A percentile compares a stretch with the other conserved stretches of the same genome.
phyloP scores from a whole-genome alignment of 768 basidiomycete genomes.

The Suillus spraguei region DNA sequence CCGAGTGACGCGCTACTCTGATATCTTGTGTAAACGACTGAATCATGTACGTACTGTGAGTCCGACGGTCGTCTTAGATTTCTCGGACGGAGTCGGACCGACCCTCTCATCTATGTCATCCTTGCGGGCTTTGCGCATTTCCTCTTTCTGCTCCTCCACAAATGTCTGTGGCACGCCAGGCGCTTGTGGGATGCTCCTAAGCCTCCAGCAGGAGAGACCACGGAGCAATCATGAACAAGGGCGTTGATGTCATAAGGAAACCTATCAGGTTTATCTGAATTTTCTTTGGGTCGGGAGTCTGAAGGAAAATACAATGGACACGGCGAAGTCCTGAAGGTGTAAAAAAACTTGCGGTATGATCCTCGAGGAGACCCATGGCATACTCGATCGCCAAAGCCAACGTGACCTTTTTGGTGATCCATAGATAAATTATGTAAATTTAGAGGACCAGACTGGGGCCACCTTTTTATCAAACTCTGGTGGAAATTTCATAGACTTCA shows the following conservation, averaged over 20 bases:
- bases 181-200: conserved; percentile 72
- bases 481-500: conserved; percentile 83
- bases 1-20: background rate
- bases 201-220: conserved; percentile 94
- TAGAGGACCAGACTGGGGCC: background rate
- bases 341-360: conserved; percentile 68
- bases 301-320: conserved; percentile 5
- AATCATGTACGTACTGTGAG: no score
- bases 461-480: conserved; percentile 83
- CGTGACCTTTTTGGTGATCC: conserved; percentile 94
- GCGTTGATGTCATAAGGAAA: conserved; percentile 86
- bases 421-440: conserved; percentile 30
- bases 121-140: conserved; percentile 73
- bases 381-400: conserved; percentile 93
- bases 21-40: background rate
- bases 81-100: background rate
- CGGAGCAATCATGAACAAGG: conserved; percentile 81
- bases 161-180: conserved; percentile 84
- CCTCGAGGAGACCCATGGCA: conserved; percentile 92
- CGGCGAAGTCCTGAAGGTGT: background rate
- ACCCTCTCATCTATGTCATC: conserved; percentile 65
- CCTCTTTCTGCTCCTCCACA: conserved; percentile 89
- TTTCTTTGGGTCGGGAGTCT: conserved; percentile 91
- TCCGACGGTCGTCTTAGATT: no score
- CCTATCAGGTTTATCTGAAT: conserved; percentile 96